Conservation (phyloP, 768 basidiomycete species). For the Lyophyllum semitale region DNA sequence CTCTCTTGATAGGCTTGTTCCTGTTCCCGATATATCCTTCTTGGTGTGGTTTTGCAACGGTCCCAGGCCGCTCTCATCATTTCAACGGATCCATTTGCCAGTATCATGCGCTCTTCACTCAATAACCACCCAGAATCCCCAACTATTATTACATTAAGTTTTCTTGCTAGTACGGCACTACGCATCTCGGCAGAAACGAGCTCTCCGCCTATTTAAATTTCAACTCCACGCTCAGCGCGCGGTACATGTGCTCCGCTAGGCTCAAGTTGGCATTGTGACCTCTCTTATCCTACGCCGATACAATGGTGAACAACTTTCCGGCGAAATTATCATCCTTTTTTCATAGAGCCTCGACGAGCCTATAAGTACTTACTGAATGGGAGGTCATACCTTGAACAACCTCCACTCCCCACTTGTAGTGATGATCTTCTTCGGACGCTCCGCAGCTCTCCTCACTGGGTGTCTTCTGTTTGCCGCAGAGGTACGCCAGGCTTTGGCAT, state of each 20-base stretch:
- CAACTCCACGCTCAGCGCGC: too few species aligned
- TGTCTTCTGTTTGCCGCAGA: background rate
- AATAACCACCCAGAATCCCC: too few species aligned
- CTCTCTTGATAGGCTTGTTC: background rate
- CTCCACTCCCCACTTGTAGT: background rate
- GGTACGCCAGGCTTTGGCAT: conserved; percentile 19
- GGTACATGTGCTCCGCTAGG: background rate
- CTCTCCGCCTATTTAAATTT: background rate
- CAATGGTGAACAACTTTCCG: background rate
- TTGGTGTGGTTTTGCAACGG: background rate
- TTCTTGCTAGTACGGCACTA: background rate
- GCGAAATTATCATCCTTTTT: background rate
- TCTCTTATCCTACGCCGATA: background rate
- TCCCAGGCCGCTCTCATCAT: background rate
- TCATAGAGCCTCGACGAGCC: background rate
- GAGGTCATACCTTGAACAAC: background rate
- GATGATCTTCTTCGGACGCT: background rate
- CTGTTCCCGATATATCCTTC: background rate
- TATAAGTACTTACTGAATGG: background rate
- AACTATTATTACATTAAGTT: background rate
- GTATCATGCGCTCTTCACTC: background rate
- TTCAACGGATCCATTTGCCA: background rate
- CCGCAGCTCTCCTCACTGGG: background rate
- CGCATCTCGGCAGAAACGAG: background rate
- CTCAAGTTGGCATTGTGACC: background rate